phyloP scores from a whole-genome alignment of 495 filamentous ascomycete genomes.

The Lepidopterella palustris region DNA sequence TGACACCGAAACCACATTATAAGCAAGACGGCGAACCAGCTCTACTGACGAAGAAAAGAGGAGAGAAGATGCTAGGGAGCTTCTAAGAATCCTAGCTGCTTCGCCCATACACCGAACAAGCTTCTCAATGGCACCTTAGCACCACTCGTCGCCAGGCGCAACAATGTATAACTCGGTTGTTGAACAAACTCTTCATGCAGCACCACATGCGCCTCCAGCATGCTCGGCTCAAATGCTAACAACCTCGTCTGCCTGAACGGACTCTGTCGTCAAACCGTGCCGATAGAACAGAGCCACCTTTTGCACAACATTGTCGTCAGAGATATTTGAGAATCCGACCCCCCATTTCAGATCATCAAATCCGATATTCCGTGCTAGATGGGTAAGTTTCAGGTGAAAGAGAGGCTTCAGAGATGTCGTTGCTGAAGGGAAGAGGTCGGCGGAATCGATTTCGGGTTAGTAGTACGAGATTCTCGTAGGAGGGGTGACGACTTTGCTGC shows the following conservation, averaged over 20 bases:
- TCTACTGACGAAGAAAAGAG: too few species aligned
- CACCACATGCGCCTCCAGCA: neutral
- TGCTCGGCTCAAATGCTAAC: neutral
- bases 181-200: neutral
- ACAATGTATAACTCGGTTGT: neutral
- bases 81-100: too few species aligned
- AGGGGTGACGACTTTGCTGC: neutral
- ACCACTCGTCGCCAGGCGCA: neutral
- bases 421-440: neutral
- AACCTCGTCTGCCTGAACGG: neutral
- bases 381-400: neutral
- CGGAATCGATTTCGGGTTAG: neutral
- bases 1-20: too few species aligned
- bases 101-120: too few species aligned
- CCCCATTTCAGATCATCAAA: neutral
- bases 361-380: neutral
- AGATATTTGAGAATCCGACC: neutral
- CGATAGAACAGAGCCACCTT: neutral
- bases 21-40: too few species aligned
- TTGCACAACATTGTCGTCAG: neutral
- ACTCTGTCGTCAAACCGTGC: neutral
- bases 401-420: neutral
- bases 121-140: too few species aligned
- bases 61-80: too few species aligned
- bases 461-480: neutral